Evolutionary conservation across 1,139 yeast genomes (phyloP).

Genomic region (Casaregolazyma suthepensis): DNA sequence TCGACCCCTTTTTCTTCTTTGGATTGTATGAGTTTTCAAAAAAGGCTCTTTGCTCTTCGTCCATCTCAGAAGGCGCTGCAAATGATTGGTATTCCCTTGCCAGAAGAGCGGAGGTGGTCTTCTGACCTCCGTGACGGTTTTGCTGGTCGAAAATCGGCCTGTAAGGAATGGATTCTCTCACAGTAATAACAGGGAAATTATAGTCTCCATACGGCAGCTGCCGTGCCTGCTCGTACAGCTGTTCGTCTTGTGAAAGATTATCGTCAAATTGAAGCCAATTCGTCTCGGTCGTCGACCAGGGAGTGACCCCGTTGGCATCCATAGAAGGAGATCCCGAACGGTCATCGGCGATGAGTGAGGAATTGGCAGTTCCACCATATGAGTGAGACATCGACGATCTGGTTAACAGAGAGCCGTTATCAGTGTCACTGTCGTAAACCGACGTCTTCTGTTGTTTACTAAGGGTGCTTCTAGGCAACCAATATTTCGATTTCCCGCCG

Average conservation of each 20-base stretch:
- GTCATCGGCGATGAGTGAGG: background rate
- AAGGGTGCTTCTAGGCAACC: constrained; percentile 50
- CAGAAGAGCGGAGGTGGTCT: constrained; percentile 13
- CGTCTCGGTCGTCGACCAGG: background rate
- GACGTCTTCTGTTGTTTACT: constrained; percentile 1
- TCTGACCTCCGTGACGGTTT: constrained; percentile 16
- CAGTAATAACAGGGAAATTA: constrained; percentile 54
- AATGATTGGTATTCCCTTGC: constrained; percentile 17
- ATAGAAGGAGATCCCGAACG: background rate
- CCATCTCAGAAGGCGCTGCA: constrained; percentile 12
- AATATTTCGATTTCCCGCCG: constrained; percentile 76
- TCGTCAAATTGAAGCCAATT: constrained; percentile 14
- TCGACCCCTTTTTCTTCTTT: background rate
- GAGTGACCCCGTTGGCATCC: background rate
- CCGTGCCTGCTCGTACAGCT: constrained; percentile 38
- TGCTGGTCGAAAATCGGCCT: constrained; percentile 20
- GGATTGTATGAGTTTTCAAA: constrained; percentile 5
- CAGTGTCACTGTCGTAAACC: background rate
- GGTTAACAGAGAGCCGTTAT: background rate
- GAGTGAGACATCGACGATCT: background rate
- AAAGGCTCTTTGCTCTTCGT: constrained; percentile 11
- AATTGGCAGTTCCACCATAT: background rate
- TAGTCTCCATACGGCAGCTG: constrained; percentile 48
- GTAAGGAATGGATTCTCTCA: constrained; percentile 33
- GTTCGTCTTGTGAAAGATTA: constrained; percentile 40